phyloP scores from a whole-genome alignment of 78 protist genomes.

The Tieghemostelium lacteum region DNA sequence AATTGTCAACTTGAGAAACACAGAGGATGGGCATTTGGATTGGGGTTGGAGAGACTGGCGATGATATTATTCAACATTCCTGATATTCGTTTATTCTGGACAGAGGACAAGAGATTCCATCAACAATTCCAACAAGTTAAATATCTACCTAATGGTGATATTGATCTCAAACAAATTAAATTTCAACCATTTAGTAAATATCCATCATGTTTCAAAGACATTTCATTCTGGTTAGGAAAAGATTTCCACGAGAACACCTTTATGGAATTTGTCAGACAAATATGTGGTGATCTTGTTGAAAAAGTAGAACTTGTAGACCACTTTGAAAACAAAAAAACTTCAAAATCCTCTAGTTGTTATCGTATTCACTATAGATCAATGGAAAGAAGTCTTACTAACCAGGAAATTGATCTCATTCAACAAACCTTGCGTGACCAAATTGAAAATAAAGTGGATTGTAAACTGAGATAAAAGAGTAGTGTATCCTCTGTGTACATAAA shows the following conservation, averaged over 20 bases:
- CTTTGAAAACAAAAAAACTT: slow-evolving; percentile 87
- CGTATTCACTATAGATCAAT: slow-evolving; percentile 91
- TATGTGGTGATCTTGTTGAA: slow-evolving; percentile 93
- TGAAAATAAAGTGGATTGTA: slow-evolving; percentile 19
- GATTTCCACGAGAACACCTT: slow-evolving; percentile 86
- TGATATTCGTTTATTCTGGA: slow-evolving; percentile 97
- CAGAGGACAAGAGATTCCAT: slow-evolving; percentile 88
- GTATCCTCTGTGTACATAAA: too few relatives aligned
- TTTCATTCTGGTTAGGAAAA: slow-evolving; percentile 88
- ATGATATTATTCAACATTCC: slow-evolving; percentile 93
- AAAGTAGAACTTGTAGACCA: slow-evolving; percentile 78
- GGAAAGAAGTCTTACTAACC: slow-evolving; percentile 85
- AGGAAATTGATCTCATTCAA: slow-evolving; percentile 60
- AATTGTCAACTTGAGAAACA: slow-evolving; percentile 16
- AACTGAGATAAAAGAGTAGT: slow-evolving; percentile 37
- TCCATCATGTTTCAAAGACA: slow-evolving; percentile 87
- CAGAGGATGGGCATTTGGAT: slow-evolving; percentile 95
- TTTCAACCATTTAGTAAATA: slow-evolving; percentile 80
- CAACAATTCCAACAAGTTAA: slow-evolving; percentile 77
- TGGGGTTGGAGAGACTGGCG: slow-evolving; percentile 97
- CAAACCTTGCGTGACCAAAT: slow-evolving; percentile 4
- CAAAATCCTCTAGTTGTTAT: slow-evolving; percentile 82
- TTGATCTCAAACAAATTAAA: slow-evolving; percentile 5
- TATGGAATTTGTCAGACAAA: slow-evolving; percentile 84
- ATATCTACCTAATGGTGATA: neutral